Base-by-base conservation (phyloP, 2,329 filamentous ascomycete genomes). In the Stachybotrys chlorohalonatus region DNA sequence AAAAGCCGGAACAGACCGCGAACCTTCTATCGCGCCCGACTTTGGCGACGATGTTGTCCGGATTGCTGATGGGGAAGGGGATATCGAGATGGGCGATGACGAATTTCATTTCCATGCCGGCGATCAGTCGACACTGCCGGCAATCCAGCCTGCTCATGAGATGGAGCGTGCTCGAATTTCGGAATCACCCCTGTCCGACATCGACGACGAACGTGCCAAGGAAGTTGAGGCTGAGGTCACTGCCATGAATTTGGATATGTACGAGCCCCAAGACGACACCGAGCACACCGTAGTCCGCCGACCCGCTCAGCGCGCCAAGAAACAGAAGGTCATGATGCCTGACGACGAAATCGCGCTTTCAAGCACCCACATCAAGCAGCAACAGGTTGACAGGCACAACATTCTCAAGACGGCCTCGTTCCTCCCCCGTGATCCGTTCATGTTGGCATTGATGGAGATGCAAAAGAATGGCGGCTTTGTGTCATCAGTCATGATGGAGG, bases 391-490 rank as follows among this genome's bases (percentile, higher is more conserved):
- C 67, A 87, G 89, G 59, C 87, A 90, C 49, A 90, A 87, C 64
- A 97, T 97, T 58, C 78, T 96, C 55, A 92, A 88, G 70, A 82
- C 87, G 1, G 84, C 89, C 7, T 84, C 85, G 1, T 96, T 95
- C 71, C 77, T 99, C 49, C 90, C 93, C 1, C 85, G 89, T 46
- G 91, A 99, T 62, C 90, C 92, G 1, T 84, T 93, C 53, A 78
- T 97, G 13, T 79, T 97, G 32, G 89, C 90, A 39, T 76, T 99
- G 24, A 87, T 96, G 77, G 90, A 92, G 63, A 87, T 96, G 81
- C 94, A 96, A 70, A 91, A 88, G 73, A 90, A 82, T 53, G 93
- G 94, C 53, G 89, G 85, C 46, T 97, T 99, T 64, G 89, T 96
- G 16, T 89, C 87, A 5, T 92, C 84, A 63, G 86, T 96, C 59